These are phyloP conservation scores for Leptodontidium sp. DNA, from an alignment of 2,329 filamentous ascomycete species.

Conservation along the genomic window DNA sequence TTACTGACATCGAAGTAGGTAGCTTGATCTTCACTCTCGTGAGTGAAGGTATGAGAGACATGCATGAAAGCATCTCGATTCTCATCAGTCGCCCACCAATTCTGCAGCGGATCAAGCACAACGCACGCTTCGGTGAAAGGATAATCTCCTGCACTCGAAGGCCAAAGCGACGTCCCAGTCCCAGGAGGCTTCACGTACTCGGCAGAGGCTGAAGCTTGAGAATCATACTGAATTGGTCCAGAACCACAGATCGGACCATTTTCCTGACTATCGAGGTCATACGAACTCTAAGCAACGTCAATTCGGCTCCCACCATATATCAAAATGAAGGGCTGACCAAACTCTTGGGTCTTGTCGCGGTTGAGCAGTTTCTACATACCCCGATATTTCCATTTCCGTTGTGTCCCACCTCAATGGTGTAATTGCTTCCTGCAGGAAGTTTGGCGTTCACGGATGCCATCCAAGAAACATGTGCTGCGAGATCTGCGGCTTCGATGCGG, in stretches of 20 bases:
- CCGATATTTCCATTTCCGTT: conserved; percentile 60
- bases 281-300: background rate
- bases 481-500: conserved; percentile 56
- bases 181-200: conserved; percentile 57
- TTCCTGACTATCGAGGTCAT: conserved; percentile 5
- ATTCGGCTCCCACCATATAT: background rate
- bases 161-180: conserved; percentile 58
- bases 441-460: conserved; percentile 51
- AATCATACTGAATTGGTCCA: conserved; percentile 52
- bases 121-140: conserved; percentile 50
- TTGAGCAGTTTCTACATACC: conserved; percentile 15
- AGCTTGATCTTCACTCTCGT: conserved; percentile 64
- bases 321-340: background rate
- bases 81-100: conserved; percentile 54
- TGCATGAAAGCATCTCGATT: conserved; percentile 64
- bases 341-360: background rate
- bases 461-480: conserved; percentile 55
- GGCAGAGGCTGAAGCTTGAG: conserved; percentile 51
- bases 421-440: conserved; percentile 57
- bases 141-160: conserved; percentile 40
- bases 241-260: conserved; percentile 13
- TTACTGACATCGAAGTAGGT: conserved; percentile 63
- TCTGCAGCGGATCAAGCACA: conserved; percentile 56
- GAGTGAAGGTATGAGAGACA: conserved; percentile 68
- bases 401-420: conserved; percentile 60